These are phyloP conservation scores for Turritis glabra DNA, from an alignment of 345 rosid species.

Conservation along the genomic window DNA sequence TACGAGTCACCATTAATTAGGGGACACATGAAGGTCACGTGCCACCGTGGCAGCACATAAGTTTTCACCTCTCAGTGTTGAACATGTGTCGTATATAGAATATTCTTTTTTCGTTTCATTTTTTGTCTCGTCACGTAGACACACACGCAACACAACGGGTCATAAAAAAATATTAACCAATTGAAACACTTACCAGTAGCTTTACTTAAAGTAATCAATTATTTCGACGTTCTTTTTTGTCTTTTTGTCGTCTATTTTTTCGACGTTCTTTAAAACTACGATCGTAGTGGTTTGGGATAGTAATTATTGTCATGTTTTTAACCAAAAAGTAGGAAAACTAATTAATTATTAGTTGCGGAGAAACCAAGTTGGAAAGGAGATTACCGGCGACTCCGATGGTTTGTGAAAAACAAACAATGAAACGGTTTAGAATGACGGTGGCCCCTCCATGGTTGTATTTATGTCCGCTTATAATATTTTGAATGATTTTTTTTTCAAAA, in stretches of 20 bases:
- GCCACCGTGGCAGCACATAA: not conserved
- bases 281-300: not conserved
- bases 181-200: not conserved
- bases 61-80: not conserved
- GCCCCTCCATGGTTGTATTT: not conserved
- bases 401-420: not conserved
- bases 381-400: constrained; percentile 23
- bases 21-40: not conserved
- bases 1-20: not conserved
- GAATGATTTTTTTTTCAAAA: not conserved
- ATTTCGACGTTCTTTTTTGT: not conserved
- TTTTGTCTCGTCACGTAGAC: not conserved
- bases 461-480: not conserved
- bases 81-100: not conserved
- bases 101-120: not conserved
- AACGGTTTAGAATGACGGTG: not conserved
- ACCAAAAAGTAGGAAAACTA: not conserved
- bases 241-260: not conserved
- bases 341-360: not conserved
- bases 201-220: not conserved
- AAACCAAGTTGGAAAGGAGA: not conserved
- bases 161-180: not conserved
- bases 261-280: not conserved
- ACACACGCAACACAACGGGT: not conserved
- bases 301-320: not conserved